Base-by-base conservation (phyloP, 371 early-diverging fungal species). In the Rhizopus arrhizus region DNA sequence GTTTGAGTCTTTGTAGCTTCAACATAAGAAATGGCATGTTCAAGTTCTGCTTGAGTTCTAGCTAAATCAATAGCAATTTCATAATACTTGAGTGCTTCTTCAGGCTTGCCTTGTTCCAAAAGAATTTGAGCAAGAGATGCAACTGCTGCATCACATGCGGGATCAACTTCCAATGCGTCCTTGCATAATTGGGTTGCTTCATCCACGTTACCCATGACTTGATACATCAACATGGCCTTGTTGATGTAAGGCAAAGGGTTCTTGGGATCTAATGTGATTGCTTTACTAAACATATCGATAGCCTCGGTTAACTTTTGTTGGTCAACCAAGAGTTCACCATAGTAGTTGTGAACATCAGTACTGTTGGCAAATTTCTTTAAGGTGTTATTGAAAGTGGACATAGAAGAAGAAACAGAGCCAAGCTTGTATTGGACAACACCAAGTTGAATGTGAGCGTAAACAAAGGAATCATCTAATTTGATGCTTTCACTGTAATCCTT, bases 241-340 rank as follows among this genome's bases (percentile, higher is more conserved):
- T 97, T 97, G 77, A 97, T 95, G 63, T 94, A 95, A 9, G 96
- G 95, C 47, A 95, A 78, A 11, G 96, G 94, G 68, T 90, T 91
- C 46, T 79, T 78, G 16, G 86, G 81, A 48, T 86, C 83, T 64
- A 93, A 69, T 38, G 78, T 75, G 61, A 91, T 86, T 6, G 92
- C 89, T 70, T 91, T 91, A 59, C 88, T 86, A 69, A 93, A 94
- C 73, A 83, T 82, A 12, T 85, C 83, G 58, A 82, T 72, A 7
- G 94, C 92, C 62, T 93, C 90, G 9, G 85, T 83, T 42, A 88
- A 81, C 45, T 84, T 82, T 68, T 91, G 91, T 69, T 92, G 91
- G 64, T 98, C 97, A 53, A 93, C 78, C 47, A 95, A 74, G 16
- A 98, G 83, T 78, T 98, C 98, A 69, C 96, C 97, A 60, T 94